Evolutionary conservation across 179 eudicot species (phyloP).

Genomic region (Spinacia oleracea): DNA sequence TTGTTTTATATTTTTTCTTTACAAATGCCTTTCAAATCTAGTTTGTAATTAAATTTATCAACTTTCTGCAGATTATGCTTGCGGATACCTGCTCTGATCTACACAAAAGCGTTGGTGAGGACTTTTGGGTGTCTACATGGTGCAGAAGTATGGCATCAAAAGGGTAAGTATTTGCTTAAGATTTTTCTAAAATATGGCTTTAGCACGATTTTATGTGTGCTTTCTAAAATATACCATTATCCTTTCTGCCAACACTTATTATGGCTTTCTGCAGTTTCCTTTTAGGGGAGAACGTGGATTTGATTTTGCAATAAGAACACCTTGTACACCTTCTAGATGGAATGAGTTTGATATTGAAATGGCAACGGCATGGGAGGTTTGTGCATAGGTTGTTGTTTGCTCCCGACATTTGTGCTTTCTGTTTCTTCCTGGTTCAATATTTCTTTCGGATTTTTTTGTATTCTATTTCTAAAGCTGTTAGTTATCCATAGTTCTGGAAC

Average conservation of each 20-base stretch:
- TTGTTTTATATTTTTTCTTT: background rate
- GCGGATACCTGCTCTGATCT: slow-evolving; percentile 88
- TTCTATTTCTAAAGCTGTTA: too few relatives aligned
- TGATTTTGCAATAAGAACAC: slow-evolving; percentile 90
- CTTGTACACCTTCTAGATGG: too few relatives aligned
- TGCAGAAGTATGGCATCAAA: slow-evolving; percentile 77
- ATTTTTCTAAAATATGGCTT: slow-evolving; percentile 2
- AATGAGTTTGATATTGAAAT: too few relatives aligned
- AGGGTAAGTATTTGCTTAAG: slow-evolving; percentile 53
- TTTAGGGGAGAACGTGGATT: slow-evolving; percentile 75
- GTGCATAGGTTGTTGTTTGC: too few relatives aligned
- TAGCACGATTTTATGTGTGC: slow-evolving; percentile 2
- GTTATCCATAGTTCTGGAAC: too few relatives aligned
- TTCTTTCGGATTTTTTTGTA: too few relatives aligned
- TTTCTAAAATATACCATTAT: background rate
- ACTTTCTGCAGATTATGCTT: slow-evolving; percentile 55
- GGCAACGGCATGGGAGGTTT: too few relatives aligned
- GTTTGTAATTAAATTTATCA: background rate
- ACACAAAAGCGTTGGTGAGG: slow-evolving; percentile 73
- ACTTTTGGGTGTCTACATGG: slow-evolving; percentile 95
- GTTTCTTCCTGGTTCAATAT: too few relatives aligned
- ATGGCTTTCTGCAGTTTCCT: slow-evolving; percentile 17
- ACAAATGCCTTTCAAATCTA: background rate
- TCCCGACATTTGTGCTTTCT: too few relatives aligned
- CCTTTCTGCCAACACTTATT: slow-evolving; percentile 19